Evolutionary conservation across 306 rosid species (phyloP), one percentile per base, ranked within the genome.

Genomic region (Ammopiptanthus mongolicus): DNA sequence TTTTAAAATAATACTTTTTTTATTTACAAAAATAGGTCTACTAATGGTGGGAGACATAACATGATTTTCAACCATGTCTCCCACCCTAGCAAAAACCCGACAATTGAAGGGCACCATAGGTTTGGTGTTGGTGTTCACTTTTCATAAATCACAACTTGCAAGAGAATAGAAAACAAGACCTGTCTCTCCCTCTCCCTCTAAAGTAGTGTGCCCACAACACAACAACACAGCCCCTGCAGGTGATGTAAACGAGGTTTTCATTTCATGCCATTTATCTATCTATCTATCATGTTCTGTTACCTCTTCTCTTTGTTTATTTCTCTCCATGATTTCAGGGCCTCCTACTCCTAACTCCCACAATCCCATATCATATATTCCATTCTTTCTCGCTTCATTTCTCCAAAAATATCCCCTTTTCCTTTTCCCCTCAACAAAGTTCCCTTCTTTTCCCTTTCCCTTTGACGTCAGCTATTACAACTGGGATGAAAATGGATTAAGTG

Each of bases 261-360:
- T 29, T 39, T 63, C 41, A 39, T 29, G 50, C 23, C n/a, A n/a
- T n/a, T n/a, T 48, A 42, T 60, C 59, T 29, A 33, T 33, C 56
- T 6, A 6, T 46, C 61, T 31, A 66, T 29, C 50, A 12, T 71
- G 55, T 36, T 8, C 63, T 23, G 8, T 71, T 62, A 63, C 51
- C 72, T 71, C 73, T 65, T 56, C 6, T 5, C 59, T 58, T 50
- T 80, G 73, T 55, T 61, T n/a, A n/a, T 71, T 71, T 75, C 55
- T 58, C 65, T 71, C 79, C 87, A 83, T 85, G 82, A 84, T 84
- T 84, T 87, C 90, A 66, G 88, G 84, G 84, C 78, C 77, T 69
- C 46, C 36, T 77, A 55, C 23, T n/a, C 11, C 10, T 37, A 37
- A 15, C 63, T 14, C 48, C 10, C 46, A n/a, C 55, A 2, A 18